Conservation (phyloP, 2,329 filamentous ascomycete species). For the Colletotrichum truncatum region DNA sequence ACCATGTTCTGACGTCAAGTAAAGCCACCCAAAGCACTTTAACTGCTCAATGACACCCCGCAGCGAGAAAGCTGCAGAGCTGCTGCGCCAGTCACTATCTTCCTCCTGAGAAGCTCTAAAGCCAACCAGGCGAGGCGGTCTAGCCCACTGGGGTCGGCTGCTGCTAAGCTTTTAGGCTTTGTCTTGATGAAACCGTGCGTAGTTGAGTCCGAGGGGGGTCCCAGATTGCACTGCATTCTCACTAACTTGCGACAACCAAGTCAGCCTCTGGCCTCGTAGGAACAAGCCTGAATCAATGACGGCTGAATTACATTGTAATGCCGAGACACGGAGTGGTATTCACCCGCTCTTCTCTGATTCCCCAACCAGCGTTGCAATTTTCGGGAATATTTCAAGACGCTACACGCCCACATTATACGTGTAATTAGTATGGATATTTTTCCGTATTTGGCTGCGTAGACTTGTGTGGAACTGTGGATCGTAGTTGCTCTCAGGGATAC, state of each 20-base stretch:
- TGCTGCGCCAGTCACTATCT: constrained; percentile 13
- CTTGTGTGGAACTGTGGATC: too few species aligned
- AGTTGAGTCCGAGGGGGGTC: not conserved
- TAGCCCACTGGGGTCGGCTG: not conserved
- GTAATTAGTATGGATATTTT: not conserved
- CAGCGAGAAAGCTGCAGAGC: constrained; percentile 7
- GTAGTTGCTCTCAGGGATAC: not conserved
- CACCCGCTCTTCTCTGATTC: not conserved
- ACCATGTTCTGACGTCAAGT: constrained; percentile 11
- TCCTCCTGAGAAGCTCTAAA: not conserved
- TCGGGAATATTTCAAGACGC: not conserved
- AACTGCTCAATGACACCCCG: constrained; percentile 35
- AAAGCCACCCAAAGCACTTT: constrained; percentile 43
- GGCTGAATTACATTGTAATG: not conserved
- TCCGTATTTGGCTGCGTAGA: too few species aligned
- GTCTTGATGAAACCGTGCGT: constrained; percentile 23
- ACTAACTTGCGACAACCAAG: constrained; percentile 8
- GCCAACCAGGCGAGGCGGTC: constrained; percentile 8
- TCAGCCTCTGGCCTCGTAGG: not conserved
- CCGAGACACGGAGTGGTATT: not conserved
- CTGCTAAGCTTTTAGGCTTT: constrained; percentile 22
- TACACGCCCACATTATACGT: constrained; percentile 3
- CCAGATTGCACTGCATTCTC: not conserved
- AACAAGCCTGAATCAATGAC: constrained; percentile 4
- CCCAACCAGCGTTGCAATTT: constrained; percentile 12